Evolutionary conservation across 2,329 filamentous ascomycete species (phyloP).

Genomic region (Aspergillus fumigatus): DNA sequence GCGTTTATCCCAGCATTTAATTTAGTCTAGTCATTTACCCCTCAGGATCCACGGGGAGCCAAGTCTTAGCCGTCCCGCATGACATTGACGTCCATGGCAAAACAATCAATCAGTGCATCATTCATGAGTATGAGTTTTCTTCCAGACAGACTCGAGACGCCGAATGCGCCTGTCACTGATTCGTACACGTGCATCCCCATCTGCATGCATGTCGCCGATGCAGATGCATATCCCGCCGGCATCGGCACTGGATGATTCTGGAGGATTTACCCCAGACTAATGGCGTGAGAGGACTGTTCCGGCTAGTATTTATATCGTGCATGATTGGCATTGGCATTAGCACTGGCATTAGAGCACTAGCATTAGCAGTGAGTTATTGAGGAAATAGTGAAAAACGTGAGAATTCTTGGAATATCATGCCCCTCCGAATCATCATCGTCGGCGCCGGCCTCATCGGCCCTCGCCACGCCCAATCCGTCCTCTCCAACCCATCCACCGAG

Average conservation of each 20-base stretch:
- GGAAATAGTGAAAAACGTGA: too few species aligned
- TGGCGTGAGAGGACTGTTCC: not conserved
- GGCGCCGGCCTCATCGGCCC: constrained; percentile 47
- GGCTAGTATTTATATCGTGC: not conserved
- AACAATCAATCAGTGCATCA: too few species aligned
- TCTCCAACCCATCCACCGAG: constrained; percentile 33
- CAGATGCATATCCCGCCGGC: not conserved
- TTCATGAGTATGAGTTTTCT: too few species aligned
- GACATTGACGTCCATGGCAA: too few species aligned
- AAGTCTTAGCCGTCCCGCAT: too few species aligned
- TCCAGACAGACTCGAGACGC: too few species aligned
- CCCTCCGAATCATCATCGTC: not conserved
- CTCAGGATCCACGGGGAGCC: not conserved
- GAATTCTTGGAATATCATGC: not conserved
- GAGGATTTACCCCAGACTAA: not conserved
- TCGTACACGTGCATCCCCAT: not conserved
- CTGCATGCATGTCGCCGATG: too few species aligned
- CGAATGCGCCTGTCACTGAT: too few species aligned
- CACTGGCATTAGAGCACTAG: too few species aligned
- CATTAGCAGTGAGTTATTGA: too few species aligned
- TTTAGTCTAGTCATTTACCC: too few species aligned
- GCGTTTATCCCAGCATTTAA: not conserved
- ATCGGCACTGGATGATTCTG: not conserved
- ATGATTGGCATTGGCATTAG: not conserved
- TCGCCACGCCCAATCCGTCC: constrained; percentile 45